These are phyloP conservation scores for Phascolomyces articulosus DNA, from an alignment of 371 early-diverging fungal species.

Conservation along the genomic window DNA sequence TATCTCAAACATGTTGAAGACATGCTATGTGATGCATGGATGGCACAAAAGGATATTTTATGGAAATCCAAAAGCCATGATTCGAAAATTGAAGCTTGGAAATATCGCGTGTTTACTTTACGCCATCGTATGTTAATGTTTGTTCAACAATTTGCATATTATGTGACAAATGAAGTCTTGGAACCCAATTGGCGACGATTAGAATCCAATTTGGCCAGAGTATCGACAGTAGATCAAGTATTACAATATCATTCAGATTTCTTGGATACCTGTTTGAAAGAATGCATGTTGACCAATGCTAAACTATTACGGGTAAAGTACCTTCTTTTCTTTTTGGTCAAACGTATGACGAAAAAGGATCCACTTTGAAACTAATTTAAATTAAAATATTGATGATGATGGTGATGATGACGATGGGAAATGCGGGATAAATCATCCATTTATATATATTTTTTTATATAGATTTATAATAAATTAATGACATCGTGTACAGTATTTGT, in stretches of 20 bases:
- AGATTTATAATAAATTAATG: slow-evolving; percentile 76
- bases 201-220: slow-evolving; percentile 60
- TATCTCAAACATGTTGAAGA: slow-evolving; percentile 63
- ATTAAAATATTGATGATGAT: too few relatives aligned
- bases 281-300: slow-evolving; percentile 87
- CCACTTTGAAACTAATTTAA: too few relatives aligned
- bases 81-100: slow-evolving; percentile 45
- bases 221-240: slow-evolving; percentile 82
- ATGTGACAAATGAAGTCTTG: slow-evolving; percentile 85
- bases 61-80: slow-evolving; percentile 34
- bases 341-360: too few relatives aligned
- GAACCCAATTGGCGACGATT: slow-evolving; percentile 86
- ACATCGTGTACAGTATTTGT: slow-evolving; percentile 71
- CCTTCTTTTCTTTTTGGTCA: background rate
- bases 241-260: slow-evolving; percentile 80
- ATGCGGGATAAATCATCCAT: too few relatives aligned
- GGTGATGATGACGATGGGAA: too few relatives aligned
- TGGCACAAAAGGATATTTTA: slow-evolving; percentile 48
- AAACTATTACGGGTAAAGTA: slow-evolving; percentile 73
- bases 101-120: slow-evolving; percentile 61
- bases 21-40: slow-evolving; percentile 76
- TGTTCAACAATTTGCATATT: slow-evolving; percentile 88
- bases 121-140: slow-evolving; percentile 83
- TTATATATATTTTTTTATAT: slow-evolving; percentile 10
- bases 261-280: slow-evolving; percentile 82